These are phyloP conservation scores for Epichloe glyceriae DNA, from an alignment of 2,329 filamentous ascomycete species.

Conservation along the genomic window DNA sequence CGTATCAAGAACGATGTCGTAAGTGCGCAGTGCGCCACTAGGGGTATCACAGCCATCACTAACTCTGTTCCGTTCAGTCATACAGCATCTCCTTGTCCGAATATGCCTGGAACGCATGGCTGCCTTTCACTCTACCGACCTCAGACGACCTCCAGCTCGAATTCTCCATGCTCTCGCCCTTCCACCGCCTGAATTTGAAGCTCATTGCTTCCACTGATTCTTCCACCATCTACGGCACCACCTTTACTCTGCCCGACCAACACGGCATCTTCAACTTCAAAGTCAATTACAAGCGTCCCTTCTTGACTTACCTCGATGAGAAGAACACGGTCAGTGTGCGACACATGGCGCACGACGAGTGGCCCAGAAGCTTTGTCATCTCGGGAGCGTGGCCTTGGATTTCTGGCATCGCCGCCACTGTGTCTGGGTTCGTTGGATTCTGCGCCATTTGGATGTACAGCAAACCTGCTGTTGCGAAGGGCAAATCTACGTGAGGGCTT, in stretches of 20 bases:
- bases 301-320: constrained; percentile 79
- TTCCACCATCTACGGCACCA: constrained; percentile 58
- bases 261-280: constrained; percentile 99
- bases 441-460: constrained; percentile 77
- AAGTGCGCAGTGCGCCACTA: constrained; percentile 41
- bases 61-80: constrained; percentile 35
- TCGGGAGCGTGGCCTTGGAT: constrained; percentile 93
- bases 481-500: constrained; percentile 17
- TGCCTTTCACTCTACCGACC: constrained; percentile 56
- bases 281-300: constrained; percentile 93
- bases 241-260: constrained; percentile 83
- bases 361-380: constrained; percentile 80
- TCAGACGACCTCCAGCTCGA: constrained; percentile 79
- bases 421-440: constrained; percentile 74
- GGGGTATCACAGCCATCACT: background rate
- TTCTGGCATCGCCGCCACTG: constrained; percentile 70
- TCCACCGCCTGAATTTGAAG: constrained; percentile 70
- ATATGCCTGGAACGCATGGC: constrained; percentile 61
- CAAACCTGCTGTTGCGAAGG: constrained; percentile 27
- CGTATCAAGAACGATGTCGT: constrained; percentile 94
- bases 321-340: constrained; percentile 90
- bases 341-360: constrained; percentile 96
- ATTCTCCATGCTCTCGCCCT: constrained; percentile 97
- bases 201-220: constrained; percentile 44
- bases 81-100: constrained; percentile 86